Base-by-base conservation (phyloP, 2,329 filamentous ascomycete species). In the Fusarium torreyae region DNA sequence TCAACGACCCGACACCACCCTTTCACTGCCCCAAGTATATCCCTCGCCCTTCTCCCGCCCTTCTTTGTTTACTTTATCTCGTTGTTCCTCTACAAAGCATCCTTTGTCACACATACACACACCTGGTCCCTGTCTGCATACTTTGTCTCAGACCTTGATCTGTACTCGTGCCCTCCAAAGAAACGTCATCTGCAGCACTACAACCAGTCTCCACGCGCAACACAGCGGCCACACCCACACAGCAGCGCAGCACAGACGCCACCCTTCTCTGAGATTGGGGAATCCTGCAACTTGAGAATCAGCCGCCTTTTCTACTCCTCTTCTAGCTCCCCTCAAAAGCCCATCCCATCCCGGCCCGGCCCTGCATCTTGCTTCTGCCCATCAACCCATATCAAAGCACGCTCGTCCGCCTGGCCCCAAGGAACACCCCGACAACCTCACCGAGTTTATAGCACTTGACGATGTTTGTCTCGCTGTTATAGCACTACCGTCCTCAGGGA, bases 401-500 rank as follows among this genome's bases (percentile, higher is more conserved):
- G 28, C 46, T 57, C 60, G 22, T 49, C 67, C 55, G 46, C 44
- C 63, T 49, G 52, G 53, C 53, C 51, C 26, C 53, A 42, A 34
- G 49, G 50, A 56, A 61, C 48, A 50, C 48, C 51, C 50, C 51
- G 50, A 69, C 55, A 49, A 72, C 53, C 36, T 65, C 45, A 39
- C 55, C 57, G 28, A 59, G 39, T 59, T 56, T 57, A 63, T 68
- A 55, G 52, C 64, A 70, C 68, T 76, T 71, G 70, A 80, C 66
- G 62, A 81, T 81, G 79, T 77, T 70, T 60, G 71, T 65, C 65
- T 55, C 64, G 60, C 71, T 70, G 46, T 80, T 81, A 81, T 81
- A 81, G 74, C 79, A 77, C 57, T 31, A 70, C 73, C 54, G 78
- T 81, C 79, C 79, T 77, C 74, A 78, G 78, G 79, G 78, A 80